Percentiles rank a stretch among this genome's conserved stretches.
These are phyloP conservation scores for Canavalia ensiformis DNA, from an alignment of 306 rosid species.

Conservation along the genomic window DNA sequence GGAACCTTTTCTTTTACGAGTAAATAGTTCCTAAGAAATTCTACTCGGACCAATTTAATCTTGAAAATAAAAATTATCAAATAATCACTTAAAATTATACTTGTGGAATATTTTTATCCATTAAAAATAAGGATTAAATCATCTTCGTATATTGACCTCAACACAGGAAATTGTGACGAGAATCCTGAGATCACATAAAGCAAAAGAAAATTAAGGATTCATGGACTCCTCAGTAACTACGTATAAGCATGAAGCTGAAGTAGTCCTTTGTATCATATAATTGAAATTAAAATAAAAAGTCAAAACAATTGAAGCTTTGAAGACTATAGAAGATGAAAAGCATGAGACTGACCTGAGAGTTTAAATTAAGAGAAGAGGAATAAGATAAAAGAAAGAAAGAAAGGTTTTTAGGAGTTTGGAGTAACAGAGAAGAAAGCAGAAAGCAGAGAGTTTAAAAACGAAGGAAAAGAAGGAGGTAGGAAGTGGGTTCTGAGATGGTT, in stretches of 20 bases:
- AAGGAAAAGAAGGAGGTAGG: constrained; percentile 13
- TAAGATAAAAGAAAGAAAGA: neutral
- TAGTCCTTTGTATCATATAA: neutral
- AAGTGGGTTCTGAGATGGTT: constrained; percentile 45
- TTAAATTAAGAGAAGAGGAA: constrained; percentile 18
- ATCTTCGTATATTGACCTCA: neutral
- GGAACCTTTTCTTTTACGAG: neutral
- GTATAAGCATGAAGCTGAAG: neutral
- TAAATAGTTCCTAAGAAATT: too few species aligned
- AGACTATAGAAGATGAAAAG: neutral
- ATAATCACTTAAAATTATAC: too few species aligned
- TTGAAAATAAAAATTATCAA: too few species aligned
- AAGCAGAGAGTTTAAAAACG: constrained; percentile 1
- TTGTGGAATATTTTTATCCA: too few species aligned
- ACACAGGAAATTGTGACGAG: constrained; percentile 8
- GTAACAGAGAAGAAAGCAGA: constrained; percentile 4
- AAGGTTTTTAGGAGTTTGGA: neutral
- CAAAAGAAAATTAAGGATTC: constrained; percentile 7
- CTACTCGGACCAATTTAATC: too few species aligned
- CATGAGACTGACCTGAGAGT: constrained; percentile 30
- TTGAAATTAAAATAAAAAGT: too few species aligned
- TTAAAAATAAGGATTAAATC: neutral
- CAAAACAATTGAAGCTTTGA: constrained; percentile 8
- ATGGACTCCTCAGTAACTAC: neutral
- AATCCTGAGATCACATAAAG: constrained; percentile 21